These are phyloP conservation scores for Phenoliferia sp. DNA, from an alignment of 1,284 basidiomycete genomes.

Conservation along the genomic window DNA sequence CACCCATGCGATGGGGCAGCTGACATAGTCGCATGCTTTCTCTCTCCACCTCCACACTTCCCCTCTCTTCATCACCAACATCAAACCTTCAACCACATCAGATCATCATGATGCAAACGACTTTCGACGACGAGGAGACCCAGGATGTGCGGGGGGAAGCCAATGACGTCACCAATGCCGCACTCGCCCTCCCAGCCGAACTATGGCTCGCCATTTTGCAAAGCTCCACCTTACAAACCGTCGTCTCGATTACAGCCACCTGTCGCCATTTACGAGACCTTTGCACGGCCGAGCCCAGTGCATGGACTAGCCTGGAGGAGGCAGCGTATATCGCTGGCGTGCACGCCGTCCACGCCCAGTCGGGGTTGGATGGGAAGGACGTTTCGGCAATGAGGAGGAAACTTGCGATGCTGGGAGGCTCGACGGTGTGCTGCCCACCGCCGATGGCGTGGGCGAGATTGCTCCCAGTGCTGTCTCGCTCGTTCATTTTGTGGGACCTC, in stretches of 20 bases:
- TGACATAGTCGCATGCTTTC: too few species aligned
- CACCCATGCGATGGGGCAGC: too few species aligned
- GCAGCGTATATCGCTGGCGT: background rate
- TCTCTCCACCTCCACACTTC: too few species aligned
- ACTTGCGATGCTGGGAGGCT: background rate
- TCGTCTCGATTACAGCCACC: background rate
- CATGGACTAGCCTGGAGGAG: background rate
- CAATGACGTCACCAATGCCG: too few species aligned
- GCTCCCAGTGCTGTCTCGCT: background rate
- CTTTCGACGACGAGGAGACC: too few species aligned
- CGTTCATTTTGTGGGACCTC: background rate
- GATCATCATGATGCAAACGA: too few species aligned
- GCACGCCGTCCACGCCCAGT: background rate
- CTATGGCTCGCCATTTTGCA: background rate
- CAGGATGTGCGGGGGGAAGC: too few species aligned
- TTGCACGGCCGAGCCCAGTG: background rate
- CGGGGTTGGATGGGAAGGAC: background rate
- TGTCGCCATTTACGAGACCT: background rate
- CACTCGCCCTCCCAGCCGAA: background rate
- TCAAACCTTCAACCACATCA: too few species aligned
- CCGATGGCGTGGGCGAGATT: background rate
- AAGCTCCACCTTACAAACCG: background rate
- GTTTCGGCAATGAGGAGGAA: background rate
- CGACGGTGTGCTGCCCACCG: background rate
- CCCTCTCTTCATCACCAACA: too few species aligned